These are phyloP conservation scores for Haplosporangium sp. DNA, from an alignment of 371 early-diverging fungal genomes.

Conservation along the genomic window DNA sequence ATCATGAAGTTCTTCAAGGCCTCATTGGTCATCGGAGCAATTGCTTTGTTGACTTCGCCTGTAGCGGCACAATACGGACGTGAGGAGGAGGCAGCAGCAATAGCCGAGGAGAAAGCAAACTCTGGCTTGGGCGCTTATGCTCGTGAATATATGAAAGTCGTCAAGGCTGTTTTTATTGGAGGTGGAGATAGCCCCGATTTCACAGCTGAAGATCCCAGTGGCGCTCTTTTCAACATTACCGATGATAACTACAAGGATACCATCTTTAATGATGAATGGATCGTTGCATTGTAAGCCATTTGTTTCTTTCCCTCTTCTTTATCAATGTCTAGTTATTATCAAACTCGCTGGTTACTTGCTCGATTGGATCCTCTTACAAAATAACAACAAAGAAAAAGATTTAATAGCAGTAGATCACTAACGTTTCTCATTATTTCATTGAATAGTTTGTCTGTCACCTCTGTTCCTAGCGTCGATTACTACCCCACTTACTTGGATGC, in stretches of 20 bases:
- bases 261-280: constrained; percentile 46
- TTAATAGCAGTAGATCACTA: neutral
- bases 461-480: constrained; percentile 41
- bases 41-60: constrained; percentile 37
- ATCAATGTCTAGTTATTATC: too few relatives aligned
- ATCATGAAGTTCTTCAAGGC: constrained; percentile 50
- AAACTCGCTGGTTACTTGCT: too few relatives aligned
- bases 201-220: constrained; percentile 12
- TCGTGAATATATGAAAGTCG: neutral
- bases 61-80: constrained; percentile 33
- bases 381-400: too few relatives aligned
- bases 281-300: constrained; percentile 49
- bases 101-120: neutral
- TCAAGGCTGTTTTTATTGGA: constrained; percentile 33
- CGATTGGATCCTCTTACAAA: too few relatives aligned
- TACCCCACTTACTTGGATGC: constrained; percentile 45
- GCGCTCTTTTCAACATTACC: constrained; percentile 31
- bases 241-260: constrained; percentile 40
- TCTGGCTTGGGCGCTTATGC: neutral
- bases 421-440: neutral
- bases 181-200: neutral
- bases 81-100: constrained; percentile 20
- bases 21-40: constrained; percentile 29
- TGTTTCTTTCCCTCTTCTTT: neutral
- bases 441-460: constrained; percentile 27